Base-by-base conservation (phyloP, 2,329 filamentous ascomycete species). In the Xylariaceae sp. region DNA sequence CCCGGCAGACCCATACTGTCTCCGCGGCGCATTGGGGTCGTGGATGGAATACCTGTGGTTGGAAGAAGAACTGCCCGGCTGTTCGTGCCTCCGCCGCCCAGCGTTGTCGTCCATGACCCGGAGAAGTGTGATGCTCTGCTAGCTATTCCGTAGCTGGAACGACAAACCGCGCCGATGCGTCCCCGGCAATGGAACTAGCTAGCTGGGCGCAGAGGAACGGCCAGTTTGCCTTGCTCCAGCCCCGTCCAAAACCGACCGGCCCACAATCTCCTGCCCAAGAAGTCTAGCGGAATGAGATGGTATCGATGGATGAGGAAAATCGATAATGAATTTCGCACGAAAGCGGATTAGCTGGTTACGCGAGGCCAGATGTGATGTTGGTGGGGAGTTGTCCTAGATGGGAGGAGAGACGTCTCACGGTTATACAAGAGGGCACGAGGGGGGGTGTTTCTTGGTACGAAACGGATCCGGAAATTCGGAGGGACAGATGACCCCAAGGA, bases 81-180 rank as follows among this genome's bases (percentile, higher is more conserved):
- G 80, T 76, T 89, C 88, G 79, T 88, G 88, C 82, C 88, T 88
- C 79, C 86, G 82, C 72, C 85, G 81, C 73, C 83, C 85, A 76
- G 83, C 84, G 78, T 87, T 84, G 77, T 88, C 86, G 80, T 93
- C 90, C 90, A 94, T 94, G 73, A 84, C 86, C 76, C 76, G 73
- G 78, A 79, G 73, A 71, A 77, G 75, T 73, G 77, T 74, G 49
- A 35, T 51, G 74, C 80, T 75, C n/a, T n/a, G 71, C 75, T 73
- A 75, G 78, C 77, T 74, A 30, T 30, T 30, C 23, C 23, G 23
- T 30, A 79, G 77, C 76, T 77, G 78, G 76, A 80, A 76, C 76
- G 78, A 78, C 76, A 82, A 80, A 80, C 83, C 80, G 73, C 84
- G 80, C 79, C 82, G 82, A 78, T 83, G 81, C 77, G 81, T 82